Evolutionary conservation across 2,329 filamentous ascomycete genomes (phyloP), one percentile per base, ranked within the genome.

Genomic region (Xylariaceae sp.): DNA sequence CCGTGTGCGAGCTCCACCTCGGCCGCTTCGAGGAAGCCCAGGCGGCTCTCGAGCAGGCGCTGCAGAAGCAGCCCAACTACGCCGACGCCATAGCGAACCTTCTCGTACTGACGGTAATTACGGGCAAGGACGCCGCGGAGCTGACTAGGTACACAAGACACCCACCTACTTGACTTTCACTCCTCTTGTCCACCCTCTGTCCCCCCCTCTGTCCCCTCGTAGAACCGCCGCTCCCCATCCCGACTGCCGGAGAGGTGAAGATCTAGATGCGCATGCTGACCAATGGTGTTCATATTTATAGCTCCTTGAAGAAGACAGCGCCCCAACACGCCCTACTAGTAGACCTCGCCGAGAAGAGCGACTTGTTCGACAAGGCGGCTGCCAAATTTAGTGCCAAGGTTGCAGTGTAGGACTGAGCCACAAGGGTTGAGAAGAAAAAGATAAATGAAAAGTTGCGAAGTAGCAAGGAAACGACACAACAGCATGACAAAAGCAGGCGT

Each of bases 11-110:
- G 75, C 79, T 98, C 50, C 95, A 98, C 71, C 86, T 98, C 24
- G 93, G 92, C 47, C 86, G 95, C 45, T 78, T 90, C 36, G 92
- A 95, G 61, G 95, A 98, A 79, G 92, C 94, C 0, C 91, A 97
- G 76, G 85, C 88, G 16, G 94, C 93, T 3, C 76, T 98, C 62
- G 86, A 94, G 64, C 86, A 94, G 74, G 93, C 92, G 0, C 66
- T 95, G 51, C 82, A 87, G 70, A 87, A 91, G 73, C 87, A 94
- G 59, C 84, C 88, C 2, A 79, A 84, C 53, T 86, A 90, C 59
- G 80, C 85, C 6, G 87, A 93, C 61, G 87, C 90, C 17, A 86
- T 97, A 69, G 92, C 92, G 60, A 97, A 97, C 71, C 77, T 87
- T 60, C 78, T 96, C 52, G 92, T 97, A 14, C 75, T 97, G 71